Base-by-base conservation (phyloP, 257 asterid genomes). In the Nicotiana tabacum region DNA sequence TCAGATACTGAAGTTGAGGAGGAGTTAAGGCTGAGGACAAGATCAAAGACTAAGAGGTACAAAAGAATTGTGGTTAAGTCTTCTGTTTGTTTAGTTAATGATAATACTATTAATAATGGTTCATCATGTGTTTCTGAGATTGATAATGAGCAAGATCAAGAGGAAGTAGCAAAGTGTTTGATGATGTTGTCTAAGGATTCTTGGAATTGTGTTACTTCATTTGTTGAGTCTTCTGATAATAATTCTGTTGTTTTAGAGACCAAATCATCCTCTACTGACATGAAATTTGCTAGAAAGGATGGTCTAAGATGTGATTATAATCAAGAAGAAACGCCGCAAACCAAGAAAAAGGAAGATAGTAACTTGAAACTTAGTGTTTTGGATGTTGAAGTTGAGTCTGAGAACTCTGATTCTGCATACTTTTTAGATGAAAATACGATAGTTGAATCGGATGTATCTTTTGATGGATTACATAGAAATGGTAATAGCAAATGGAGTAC, bases 341-440 rank as follows among this genome's bases (percentile, higher is more conserved):
- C 72, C 39, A 87, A 86, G 84, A 88, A 86, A 46, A 46, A 16
- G 79, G 90, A 61, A 81, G 83, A 78, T 69, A 80, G 48, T 81
- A 90, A 86, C 86, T 27, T 88, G 17, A 85, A 87, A 68, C 89
- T 80, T 29, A 66, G 81, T 83, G 69, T 29, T 80, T 83, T 86
- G 81, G 90, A 85, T 57, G 89, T 12, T 56, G 92, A 85, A 43
- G 88, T 80, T 29, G 80, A 87, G 46, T 81, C 74, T 78, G 97
- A 89, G 84, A 85, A 89, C 82, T 95, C 99, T 27, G 99, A 92
- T 88, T 95, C 99, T n/a, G 99, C 90, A 53, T 94, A 96, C 87
- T 94, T 91, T 88, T 87, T 96, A 88, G 96, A 87, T 82, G 99
- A 91, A 78, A 84, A 88, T 85, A 87, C 84, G 18, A 91, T 89